Evolutionary conservation across 1,139 yeast genomes (phyloP).

Genomic region (Meyerozyma elateridarum): DNA sequence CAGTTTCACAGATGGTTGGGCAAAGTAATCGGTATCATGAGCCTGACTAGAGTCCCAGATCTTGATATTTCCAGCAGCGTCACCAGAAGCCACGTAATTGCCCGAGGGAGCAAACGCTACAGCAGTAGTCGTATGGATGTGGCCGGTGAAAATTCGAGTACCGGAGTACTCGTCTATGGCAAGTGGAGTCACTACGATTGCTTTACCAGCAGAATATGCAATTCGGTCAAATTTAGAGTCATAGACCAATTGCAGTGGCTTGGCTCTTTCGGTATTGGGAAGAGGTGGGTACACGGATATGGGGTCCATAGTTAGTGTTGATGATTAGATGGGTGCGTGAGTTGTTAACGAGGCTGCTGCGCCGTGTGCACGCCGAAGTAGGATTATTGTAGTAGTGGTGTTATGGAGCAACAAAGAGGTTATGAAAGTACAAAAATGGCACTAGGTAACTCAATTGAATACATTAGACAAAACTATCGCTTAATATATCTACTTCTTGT

Average conservation of each 20-base stretch:
- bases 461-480: no score
- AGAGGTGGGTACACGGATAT: conserved; percentile 58
- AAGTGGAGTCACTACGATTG: conserved; percentile 68
- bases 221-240: conserved; percentile 63
- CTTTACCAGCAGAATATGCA: conserved; percentile 79
- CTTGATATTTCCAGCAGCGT: conserved; percentile 78
- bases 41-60: conserved; percentile 49
- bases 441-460: no score
- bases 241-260: conserved; percentile 67
- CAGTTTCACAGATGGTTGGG: conserved; percentile 63
- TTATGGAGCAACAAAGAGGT: no score
- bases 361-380: conserved; percentile 1
- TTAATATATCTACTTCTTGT: no score
- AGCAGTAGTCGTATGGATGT: conserved; percentile 65
- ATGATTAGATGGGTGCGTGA: no score
- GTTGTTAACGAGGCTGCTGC: neutral
- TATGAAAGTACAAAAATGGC: no score
- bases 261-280: conserved; percentile 72
- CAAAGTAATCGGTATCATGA: conserved; percentile 40
- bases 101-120: conserved; percentile 90
- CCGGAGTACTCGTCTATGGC: conserved; percentile 36
- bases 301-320: no score
- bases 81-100: conserved; percentile 87
- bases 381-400: neutral
- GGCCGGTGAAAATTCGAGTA: conserved; percentile 66